Evolutionary conservation across 768 basidiomycete species (phyloP).

Genomic region (Coprinopsis strossmayeri): DNA sequence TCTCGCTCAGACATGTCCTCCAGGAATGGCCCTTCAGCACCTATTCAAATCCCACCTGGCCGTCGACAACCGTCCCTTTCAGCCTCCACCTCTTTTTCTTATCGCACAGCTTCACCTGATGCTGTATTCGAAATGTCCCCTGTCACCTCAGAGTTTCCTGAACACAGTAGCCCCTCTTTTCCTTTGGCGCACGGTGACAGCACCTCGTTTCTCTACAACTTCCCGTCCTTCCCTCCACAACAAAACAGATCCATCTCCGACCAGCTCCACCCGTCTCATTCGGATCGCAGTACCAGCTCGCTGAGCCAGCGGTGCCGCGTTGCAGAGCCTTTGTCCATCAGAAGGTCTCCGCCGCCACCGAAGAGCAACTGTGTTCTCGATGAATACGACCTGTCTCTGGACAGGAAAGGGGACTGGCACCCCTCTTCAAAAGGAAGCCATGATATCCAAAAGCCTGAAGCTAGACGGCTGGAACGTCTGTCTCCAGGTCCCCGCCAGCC

Average conservation of each 20-base stretch:
- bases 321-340: slow-evolving; percentile 3
- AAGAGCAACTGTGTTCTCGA: slow-evolving; percentile 9
- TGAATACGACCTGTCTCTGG: slow-evolving; percentile 2
- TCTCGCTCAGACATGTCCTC: neutral
- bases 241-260: neutral
- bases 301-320: neutral
- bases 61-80: slow-evolving; percentile 18
- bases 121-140: slow-evolving; percentile 53
- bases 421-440: neutral
- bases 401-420: neutral
- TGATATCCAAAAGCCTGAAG: too few relatives aligned
- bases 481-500: slow-evolving; percentile 29
- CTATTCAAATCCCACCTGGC: slow-evolving; percentile 39
- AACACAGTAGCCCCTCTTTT: slow-evolving; percentile 15
- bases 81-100: slow-evolving; percentile 22
- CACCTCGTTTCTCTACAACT: slow-evolving; percentile 32
- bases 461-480: slow-evolving; percentile 11
- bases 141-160: slow-evolving; percentile 22
- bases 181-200: slow-evolving; percentile 14
- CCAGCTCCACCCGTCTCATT: neutral
- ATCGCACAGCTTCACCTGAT: slow-evolving; percentile 32
- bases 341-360: slow-evolving; percentile 9
- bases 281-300: neutral
- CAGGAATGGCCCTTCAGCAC: slow-evolving; percentile 22
- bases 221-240: slow-evolving; percentile 21